phyloP scores from a whole-genome alignment of 257 asterid species.

The Solanum bukasovii region DNA sequence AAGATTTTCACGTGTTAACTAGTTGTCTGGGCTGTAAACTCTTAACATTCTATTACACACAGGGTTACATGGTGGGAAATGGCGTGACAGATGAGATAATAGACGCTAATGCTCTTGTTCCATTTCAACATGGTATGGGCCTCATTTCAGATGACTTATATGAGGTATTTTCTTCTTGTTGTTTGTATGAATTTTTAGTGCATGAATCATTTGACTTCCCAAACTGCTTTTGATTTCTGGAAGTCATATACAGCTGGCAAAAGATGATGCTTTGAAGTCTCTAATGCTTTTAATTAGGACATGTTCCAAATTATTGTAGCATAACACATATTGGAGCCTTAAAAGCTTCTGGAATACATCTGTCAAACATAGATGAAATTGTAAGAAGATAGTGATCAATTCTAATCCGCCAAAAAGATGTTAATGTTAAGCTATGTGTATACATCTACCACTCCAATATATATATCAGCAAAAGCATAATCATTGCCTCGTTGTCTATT shows the following conservation, averaged over 20 bases:
- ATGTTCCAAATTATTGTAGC: not conserved
- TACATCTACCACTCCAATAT: not conserved
- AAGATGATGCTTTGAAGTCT: not conserved
- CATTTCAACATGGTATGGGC: constrained; percentile 95
- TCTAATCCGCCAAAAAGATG: not conserved
- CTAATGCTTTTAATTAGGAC: not conserved
- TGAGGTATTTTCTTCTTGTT: constrained; percentile 34
- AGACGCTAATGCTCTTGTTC: constrained; percentile 91
- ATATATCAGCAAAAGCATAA: not conserved
- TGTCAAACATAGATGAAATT: not conserved
- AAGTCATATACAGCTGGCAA: not conserved
- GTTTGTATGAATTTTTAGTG: not conserved
- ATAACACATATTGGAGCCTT: not conserved
- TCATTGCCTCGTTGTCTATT: not conserved
- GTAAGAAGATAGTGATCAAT: not conserved
- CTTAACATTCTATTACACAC: constrained; percentile 21
- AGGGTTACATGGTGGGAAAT: constrained; percentile 99
- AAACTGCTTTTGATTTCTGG: not conserved
- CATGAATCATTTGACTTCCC: not conserved
- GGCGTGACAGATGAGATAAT: constrained; percentile 65
- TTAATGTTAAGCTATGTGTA: not conserved
- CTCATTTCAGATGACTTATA: constrained; percentile 78
- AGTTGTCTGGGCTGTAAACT: constrained; percentile 1
- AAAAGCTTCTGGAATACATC: not conserved
- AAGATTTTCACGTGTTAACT: not conserved